Evolutionary conservation across 352 stramenopile genomes (phyloP).

Genomic region (Pythium monospermum): DNA sequence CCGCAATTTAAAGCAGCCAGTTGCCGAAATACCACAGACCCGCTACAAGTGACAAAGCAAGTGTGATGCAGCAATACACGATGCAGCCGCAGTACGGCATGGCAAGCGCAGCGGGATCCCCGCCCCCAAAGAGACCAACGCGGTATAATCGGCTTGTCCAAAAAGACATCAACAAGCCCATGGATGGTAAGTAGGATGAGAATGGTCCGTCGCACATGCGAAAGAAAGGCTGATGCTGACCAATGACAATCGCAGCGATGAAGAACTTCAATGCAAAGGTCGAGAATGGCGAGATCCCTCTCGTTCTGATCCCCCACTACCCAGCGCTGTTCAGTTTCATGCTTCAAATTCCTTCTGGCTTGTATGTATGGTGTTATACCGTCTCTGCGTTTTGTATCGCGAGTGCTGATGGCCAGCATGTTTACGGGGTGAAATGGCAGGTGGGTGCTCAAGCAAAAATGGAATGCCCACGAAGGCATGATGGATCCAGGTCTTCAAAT

Average conservation of each 20-base stretch:
- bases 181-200: constrained; percentile 28
- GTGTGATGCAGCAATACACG: constrained; percentile 2
- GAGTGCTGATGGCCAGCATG: constrained; percentile 61
- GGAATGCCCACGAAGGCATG: constrained; percentile 74
- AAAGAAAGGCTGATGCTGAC: no score
- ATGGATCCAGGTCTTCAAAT: constrained; percentile 75
- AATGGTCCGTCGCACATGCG: background rate
- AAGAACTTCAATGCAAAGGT: constrained; percentile 41
- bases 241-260: constrained; percentile 35
- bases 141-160: constrained; percentile 54
- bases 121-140: constrained; percentile 5
- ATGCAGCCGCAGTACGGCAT: constrained; percentile 11
- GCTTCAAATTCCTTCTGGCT: constrained; percentile 53
- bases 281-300: constrained; percentile 41
- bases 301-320: constrained; percentile 60
- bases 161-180: constrained; percentile 41
- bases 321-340: constrained; percentile 42
- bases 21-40: no score
- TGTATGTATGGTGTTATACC: no score
- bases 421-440: no score
- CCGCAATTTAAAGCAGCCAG: no score
- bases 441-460: constrained; percentile 84
- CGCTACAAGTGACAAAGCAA: no score
- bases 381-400: background rate
- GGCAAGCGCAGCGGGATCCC: constrained; percentile 2